These are phyloP conservation scores for Dissophora globulifera DNA, from an alignment of 192 early-diverging fungal species.

Conservation along the genomic window DNA sequence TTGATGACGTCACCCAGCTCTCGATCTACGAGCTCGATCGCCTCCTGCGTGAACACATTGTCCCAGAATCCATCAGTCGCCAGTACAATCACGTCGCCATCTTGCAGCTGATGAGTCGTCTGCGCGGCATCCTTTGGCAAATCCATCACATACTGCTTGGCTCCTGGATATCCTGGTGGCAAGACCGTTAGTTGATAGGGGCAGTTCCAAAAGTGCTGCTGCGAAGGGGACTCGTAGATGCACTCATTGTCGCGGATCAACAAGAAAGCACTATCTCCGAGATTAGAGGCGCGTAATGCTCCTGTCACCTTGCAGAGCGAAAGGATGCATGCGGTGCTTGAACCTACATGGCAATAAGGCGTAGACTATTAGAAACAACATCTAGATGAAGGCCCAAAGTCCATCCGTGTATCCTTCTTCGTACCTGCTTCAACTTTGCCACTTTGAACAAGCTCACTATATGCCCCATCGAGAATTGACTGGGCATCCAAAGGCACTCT, in stretches of 20 bases:
- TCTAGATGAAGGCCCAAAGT: too few relatives aligned
- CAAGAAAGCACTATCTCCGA: slow-evolving; percentile 68
- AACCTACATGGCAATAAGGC: slow-evolving; percentile 36
- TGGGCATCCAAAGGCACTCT: slow-evolving; percentile 57
- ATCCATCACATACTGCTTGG: slow-evolving; percentile 60
- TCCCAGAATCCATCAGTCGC: slow-evolving; percentile 73
- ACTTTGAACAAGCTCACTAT: slow-evolving; percentile 56
- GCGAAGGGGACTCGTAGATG: slow-evolving; percentile 67
- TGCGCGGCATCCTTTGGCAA: slow-evolving; percentile 66
- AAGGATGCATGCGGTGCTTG: slow-evolving; percentile 68
- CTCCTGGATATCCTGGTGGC: slow-evolving; percentile 64
- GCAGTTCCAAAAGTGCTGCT: slow-evolving; percentile 73
- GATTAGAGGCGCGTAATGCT: slow-evolving; percentile 61
- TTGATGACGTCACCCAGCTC: slow-evolving; percentile 52
- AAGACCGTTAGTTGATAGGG: slow-evolving; percentile 69
- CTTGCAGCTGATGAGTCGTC: slow-evolving; percentile 60
- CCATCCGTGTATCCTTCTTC: too few relatives aligned
- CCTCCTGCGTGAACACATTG: slow-evolving; percentile 67
- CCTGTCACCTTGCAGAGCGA: slow-evolving; percentile 65
- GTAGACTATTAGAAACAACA: neutral
- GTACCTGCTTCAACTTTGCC: slow-evolving; percentile 65
- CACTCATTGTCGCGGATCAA: slow-evolving; percentile 64
- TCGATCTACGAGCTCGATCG: slow-evolving; percentile 60
- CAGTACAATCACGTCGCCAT: slow-evolving; percentile 67
- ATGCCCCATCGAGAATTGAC: slow-evolving; percentile 62